Conservation (phyloP, 805 yeast species). For the Lachancea quebecensis region DNA sequence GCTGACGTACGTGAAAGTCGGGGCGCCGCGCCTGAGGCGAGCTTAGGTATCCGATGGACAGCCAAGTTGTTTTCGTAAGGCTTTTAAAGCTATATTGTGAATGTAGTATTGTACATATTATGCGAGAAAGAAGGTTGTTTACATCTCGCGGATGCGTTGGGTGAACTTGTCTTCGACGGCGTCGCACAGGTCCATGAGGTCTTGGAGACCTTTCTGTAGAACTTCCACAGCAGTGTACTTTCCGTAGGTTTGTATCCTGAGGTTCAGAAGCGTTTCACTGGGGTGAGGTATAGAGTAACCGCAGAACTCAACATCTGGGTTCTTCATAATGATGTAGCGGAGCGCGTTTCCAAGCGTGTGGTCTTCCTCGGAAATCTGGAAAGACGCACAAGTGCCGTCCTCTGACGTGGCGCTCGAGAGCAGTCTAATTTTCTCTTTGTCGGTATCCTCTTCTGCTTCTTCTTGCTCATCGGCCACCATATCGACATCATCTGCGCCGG, state of each 20-base stretch:
- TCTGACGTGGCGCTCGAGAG: constrained; percentile 81
- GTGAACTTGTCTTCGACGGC: constrained; percentile 75
- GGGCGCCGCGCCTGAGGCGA: no score
- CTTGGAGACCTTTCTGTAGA: constrained; percentile 82
- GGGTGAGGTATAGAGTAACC: constrained; percentile 99
- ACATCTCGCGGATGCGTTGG: constrained; percentile 50
- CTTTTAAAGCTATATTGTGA: background rate
- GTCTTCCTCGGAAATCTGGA: constrained; percentile 89
- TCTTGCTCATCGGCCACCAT: constrained; percentile 13
- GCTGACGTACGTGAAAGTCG: no score
- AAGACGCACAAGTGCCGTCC: constrained; percentile 92
- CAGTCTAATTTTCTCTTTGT: constrained; percentile 48
- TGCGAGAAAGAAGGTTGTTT: background rate
- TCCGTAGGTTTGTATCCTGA: constrained; percentile 92
- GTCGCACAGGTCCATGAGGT: constrained; percentile 73
- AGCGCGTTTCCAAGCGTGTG: constrained; percentile 94
- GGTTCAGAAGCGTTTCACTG: constrained; percentile 79
- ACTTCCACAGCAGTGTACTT: constrained; percentile 85
- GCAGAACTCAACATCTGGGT: constrained; percentile 96
- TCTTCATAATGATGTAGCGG: constrained; percentile 91
- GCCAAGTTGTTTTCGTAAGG: no score
- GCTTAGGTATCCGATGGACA: no score
- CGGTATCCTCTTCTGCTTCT: constrained; percentile 35
- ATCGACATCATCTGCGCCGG: constrained; percentile 8
- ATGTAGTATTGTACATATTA: background rate